A percentile compares a stretch with the other conserved stretches of the same genome.
Evolutionary conservation across 2,329 filamentous ascomycete genomes (phyloP).

Genomic region (Capronia americana): DNA sequence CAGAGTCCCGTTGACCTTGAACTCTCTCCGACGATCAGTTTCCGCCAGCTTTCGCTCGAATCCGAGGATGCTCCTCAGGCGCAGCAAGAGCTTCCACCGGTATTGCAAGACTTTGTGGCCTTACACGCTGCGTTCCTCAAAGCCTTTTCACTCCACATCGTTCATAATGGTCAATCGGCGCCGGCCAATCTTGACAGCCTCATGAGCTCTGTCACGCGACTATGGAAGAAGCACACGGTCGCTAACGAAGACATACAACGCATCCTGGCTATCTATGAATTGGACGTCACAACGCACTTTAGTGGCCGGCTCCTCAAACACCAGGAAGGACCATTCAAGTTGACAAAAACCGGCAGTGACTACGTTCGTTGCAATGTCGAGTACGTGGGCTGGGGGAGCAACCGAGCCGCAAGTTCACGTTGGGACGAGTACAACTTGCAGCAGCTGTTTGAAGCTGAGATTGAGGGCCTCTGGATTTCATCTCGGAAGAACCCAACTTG

Average conservation of each 20-base stretch:
- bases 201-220: constrained; percentile 66
- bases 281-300: constrained; percentile 3
- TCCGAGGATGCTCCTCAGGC: not conserved
- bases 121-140: constrained; percentile 72
- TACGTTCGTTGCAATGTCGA: constrained; percentile 32
- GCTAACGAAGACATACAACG: constrained; percentile 69
- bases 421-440: constrained; percentile 58
- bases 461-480: constrained; percentile 51
- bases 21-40: constrained; percentile 25
- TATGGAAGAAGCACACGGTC: constrained; percentile 76
- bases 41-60: constrained; percentile 29
- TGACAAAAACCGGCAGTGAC: constrained; percentile 51
- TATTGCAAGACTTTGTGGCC: constrained; percentile 30
- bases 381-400: constrained; percentile 24
- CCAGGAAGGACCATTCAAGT: constrained; percentile 46
- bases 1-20: constrained; percentile 21
- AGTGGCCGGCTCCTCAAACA: constrained; percentile 24
- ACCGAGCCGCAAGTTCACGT: constrained; percentile 3
- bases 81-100: constrained; percentile 24
- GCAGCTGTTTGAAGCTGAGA: constrained; percentile 55
- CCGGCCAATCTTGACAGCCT: constrained; percentile 70
- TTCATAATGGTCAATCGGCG: constrained; percentile 68
- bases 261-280: constrained; percentile 68
- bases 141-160: constrained; percentile 71
- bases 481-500: constrained; percentile 48